These are phyloP conservation scores for Agrocybe chaxingu DNA, from an alignment of 768 basidiomycete species.

Conservation along the genomic window DNA sequence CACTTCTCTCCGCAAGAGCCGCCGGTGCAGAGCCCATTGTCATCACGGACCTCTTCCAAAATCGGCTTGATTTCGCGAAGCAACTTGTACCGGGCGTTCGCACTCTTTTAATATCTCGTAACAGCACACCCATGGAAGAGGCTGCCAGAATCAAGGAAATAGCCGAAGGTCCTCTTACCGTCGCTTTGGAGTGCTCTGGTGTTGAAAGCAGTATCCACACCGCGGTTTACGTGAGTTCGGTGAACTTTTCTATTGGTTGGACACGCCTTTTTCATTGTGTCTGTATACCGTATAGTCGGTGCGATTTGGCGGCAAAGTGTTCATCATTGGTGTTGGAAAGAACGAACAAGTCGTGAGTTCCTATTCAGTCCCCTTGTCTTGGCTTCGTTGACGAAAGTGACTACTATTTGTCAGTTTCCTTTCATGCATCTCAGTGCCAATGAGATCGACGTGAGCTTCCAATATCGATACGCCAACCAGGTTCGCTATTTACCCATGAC, in stretches of 20 bases:
- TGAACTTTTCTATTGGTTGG: not conserved
- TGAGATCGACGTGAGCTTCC: slow-evolving; percentile 67
- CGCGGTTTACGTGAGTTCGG: slow-evolving; percentile 46
- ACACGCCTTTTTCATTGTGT: not conserved
- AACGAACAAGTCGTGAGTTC: slow-evolving; percentile 51
- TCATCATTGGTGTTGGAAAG: slow-evolving; percentile 69
- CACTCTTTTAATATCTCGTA: slow-evolving; percentile 52
- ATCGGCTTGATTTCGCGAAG: slow-evolving; percentile 64
- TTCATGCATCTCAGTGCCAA: slow-evolving; percentile 73
- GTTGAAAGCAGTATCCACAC: slow-evolving; percentile 60
- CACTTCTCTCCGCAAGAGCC: slow-evolving; percentile 61
- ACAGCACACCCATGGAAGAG: slow-evolving; percentile 41
- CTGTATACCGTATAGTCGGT: slow-evolving; percentile 38
- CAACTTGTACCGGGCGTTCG: slow-evolving; percentile 55
- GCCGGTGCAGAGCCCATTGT: slow-evolving; percentile 70
- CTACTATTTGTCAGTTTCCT: slow-evolving; percentile 40
- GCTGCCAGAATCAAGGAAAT: slow-evolving; percentile 50
- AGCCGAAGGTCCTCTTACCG: slow-evolving; percentile 45
- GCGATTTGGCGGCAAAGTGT: slow-evolving; percentile 64
- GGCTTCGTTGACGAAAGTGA: not conserved
- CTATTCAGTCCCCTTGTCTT: not conserved
- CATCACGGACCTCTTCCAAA: slow-evolving; percentile 66
- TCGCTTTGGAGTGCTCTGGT: slow-evolving; percentile 65
- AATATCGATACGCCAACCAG: slow-evolving; percentile 69
- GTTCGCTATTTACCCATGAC: slow-evolving; percentile 21